These are phyloP conservation scores for Pittosporum tobira DNA, from an alignment of 129 eudicot genomes.

Conservation along the genomic window DNA sequence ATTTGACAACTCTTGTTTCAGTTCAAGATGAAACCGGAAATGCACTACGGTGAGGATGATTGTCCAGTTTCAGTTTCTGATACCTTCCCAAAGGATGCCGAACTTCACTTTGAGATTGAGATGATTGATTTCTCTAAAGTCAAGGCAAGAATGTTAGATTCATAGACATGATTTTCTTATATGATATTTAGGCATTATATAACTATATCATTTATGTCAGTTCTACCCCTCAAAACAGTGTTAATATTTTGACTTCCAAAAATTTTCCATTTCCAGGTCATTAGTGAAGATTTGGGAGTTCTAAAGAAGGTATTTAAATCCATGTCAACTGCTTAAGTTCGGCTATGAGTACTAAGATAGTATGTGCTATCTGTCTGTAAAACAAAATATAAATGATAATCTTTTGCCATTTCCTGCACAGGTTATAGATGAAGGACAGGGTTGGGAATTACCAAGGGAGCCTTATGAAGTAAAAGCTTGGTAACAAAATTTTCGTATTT, in stretches of 20 bases:
- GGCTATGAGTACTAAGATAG: background rate
- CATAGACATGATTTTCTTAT: background rate
- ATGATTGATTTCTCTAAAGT: conserved; percentile 82
- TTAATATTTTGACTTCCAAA: too few relatives aligned
- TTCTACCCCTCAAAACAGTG: too few relatives aligned
- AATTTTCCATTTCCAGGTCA: conserved; percentile 45
- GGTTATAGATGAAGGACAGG: conserved; percentile 78
- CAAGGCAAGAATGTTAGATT: conserved; percentile 54
- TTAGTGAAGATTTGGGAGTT: conserved; percentile 79
- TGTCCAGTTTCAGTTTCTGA: conserved; percentile 87
- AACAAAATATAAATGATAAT: background rate
- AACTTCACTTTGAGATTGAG: conserved; percentile 96
- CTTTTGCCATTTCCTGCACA: conserved; percentile 19
- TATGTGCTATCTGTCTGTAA: background rate
- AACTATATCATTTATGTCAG: too few relatives aligned
- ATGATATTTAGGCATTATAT: conserved; percentile 1
- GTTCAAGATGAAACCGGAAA: conserved; percentile 92
- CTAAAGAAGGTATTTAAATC: conserved; percentile 63
- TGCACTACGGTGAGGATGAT: conserved; percentile 89
- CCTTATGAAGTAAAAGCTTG: conserved; percentile 95
- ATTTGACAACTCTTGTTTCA: conserved; percentile 28
- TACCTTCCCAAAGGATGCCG: conserved; percentile 83
- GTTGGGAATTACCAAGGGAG: conserved; percentile 95
- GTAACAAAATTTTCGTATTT: conserved; percentile 26
- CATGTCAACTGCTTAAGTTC: background rate